Base-by-base conservation (phyloP, 257 asterid species). In the Solanum megistacrolobum region DNA sequence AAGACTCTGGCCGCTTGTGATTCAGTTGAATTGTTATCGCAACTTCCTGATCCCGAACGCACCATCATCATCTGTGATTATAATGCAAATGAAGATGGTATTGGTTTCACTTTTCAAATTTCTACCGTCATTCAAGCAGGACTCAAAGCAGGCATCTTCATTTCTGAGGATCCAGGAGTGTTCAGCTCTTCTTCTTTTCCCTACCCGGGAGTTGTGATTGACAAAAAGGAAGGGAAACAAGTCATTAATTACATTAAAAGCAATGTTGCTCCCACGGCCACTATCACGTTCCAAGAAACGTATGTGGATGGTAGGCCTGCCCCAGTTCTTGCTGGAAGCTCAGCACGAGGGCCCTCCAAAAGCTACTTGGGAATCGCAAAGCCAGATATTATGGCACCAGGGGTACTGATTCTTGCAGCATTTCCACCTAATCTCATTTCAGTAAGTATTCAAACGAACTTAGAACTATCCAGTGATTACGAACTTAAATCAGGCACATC, bases 121-220 rank as follows among this genome's bases (percentile, higher is more conserved):
- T 8, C 12, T 72, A 0, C 0, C 0, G 4, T 72, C 46, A 72
- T 8, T 20, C 0, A 1, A 34, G 81, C 29, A 72, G 0, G 29
- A 72, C 81, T 18, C 2, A 72, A 72, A 20, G 81, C 46, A 34
- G 81, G 13, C 46, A 72, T 72, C 2, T 34, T 72, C 1, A 72
- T 72, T 5, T 72, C 81, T 72, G 81, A 34, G 81, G 81, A 72
- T 72, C 81, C 81, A 12, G 43, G 12, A 34, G 81, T 34, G 0
- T 20, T 72, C 81, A 32, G 12, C 0, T 18, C 27, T 4, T 7
- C 27, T 32, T 8, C 79, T 2, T 72, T 72, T 72, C 9, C 79
- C 25, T 16, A 32, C 39, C 79, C 41, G 0, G 43, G 79, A 0
- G 43, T 72, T 72, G 41, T 32, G 79, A 1, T 72, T 32, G 14